Evolutionary conservation across 1,139 yeast species (phyloP).

Genomic region (Kodamaea plutei): DNA sequence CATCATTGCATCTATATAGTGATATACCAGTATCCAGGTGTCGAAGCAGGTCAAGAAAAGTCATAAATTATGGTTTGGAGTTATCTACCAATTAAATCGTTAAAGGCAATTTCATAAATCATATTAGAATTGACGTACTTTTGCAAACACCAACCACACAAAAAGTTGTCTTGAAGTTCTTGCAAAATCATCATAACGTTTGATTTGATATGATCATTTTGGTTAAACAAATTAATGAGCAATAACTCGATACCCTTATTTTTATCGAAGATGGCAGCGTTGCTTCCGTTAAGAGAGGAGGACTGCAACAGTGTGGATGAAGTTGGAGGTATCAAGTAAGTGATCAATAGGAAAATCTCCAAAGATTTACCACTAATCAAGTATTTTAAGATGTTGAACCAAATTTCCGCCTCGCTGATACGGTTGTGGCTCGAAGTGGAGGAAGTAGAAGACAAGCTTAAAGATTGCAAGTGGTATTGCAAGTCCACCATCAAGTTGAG

Average conservation of each 20-base stretch:
- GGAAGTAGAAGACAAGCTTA: conserved; percentile 20
- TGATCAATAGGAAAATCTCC: conserved; percentile 38
- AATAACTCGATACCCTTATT: conserved; percentile 45
- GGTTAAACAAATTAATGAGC: conserved; percentile 45
- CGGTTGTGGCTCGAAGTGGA: conserved; percentile 13
- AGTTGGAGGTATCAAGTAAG: conserved; percentile 44
- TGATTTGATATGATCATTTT: conserved; percentile 39
- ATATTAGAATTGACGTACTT: conserved; percentile 36
- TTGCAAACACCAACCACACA: conserved; percentile 47
- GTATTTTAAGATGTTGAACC: conserved; percentile 44
- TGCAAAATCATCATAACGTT: conserved; percentile 43
- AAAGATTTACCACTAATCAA: conserved; percentile 43
- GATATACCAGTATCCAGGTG: too few species aligned
- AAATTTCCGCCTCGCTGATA: conserved; percentile 36
- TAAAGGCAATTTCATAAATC: conserved; percentile 41
- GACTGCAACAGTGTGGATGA: conserved; percentile 41
- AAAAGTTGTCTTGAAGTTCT: conserved; percentile 42
- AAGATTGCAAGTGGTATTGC: conserved; percentile 41
- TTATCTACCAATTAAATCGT: too few species aligned
- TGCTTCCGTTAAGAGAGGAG: conserved; percentile 39
- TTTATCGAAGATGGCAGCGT: conserved; percentile 42
- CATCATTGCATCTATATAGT: too few species aligned
- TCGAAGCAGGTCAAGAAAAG: too few species aligned
- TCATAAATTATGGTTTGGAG: too few species aligned
- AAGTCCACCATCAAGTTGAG: conserved; percentile 43